Evolutionary conservation across 1,139 yeast species (phyloP), one percentile per base, ranked within the genome.

Genomic region (Candida mesenterica): DNA sequence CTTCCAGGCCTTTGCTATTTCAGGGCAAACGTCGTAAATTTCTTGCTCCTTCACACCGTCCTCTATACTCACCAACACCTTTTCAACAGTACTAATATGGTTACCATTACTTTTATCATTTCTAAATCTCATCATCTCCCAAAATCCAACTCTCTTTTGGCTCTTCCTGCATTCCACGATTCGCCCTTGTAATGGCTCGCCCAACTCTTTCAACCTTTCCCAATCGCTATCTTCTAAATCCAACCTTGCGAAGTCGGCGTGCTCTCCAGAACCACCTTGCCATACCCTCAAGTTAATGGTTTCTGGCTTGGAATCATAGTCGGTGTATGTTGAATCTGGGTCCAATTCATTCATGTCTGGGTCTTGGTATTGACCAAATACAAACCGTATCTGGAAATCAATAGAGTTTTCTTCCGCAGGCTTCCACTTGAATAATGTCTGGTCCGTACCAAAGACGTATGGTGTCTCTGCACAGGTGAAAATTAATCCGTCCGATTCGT

Each of bases 331-430:
- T 36, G 85, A 77, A 44, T 80, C 83, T 1, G 89, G 86, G 50
- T 82, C 88, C 40, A 77, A 67, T 34, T 81, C 81, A 32, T 83
- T 84, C 50, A 80, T 56, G 38, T 83, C 87, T 2, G 79, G 77
- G 53, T 88, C 96, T 34, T 77, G 79, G 39, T 58, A 84, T 33
- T 65, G 52, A 10, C 82, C 81, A 50, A 90, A 89, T 16, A 76
- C 77, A 33, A 92, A 59, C 25, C 76, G 75, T 42, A 94, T 58
- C 53, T 82, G 82, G 60, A 87, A 92, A 60, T 94, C 99, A 24
- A 94, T 75, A 0, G 97, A 82, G 52, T 94, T 94, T 59, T 92
- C 98, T 42, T 87, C 86, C 7, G 95, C 89, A 1, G 98, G 97
- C 52, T 94, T 94, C 99, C 99, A 94, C 59, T 94, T 94, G 38